A percentile compares a stretch with the other conserved stretches of the same genome.
phyloP scores from a whole-genome alignment of 2,329 filamentous ascomycete species.

The Xylogone sp. region DNA sequence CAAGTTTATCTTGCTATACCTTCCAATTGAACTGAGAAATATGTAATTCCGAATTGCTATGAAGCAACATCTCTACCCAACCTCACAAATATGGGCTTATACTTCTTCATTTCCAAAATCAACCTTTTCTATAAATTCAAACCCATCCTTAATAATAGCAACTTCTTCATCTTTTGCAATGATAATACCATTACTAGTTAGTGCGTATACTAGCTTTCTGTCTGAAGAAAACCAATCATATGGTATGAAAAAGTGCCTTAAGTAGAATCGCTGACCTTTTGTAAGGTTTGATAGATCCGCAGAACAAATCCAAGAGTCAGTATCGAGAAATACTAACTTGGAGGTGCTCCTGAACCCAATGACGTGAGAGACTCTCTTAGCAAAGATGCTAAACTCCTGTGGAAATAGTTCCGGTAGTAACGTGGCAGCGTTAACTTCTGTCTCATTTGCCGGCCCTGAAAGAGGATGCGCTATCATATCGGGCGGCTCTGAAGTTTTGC shows the following conservation, averaged over 20 bases:
- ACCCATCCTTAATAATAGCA: conserved; percentile 23
- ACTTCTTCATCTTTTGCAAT: conserved; percentile 22
- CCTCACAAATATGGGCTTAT: too few relatives aligned
- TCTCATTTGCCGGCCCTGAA: too few relatives aligned
- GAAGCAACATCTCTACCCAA: too few relatives aligned
- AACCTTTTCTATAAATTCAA: conserved; percentile 23
- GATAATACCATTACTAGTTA: conserved; percentile 20
- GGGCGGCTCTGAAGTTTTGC: neutral
- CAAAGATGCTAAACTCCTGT: conserved; percentile 11
- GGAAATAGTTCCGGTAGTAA: conserved; percentile 1
- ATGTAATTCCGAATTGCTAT: too few relatives aligned
- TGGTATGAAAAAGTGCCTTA: conserved; percentile 30
- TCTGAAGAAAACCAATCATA: conserved; percentile 28
- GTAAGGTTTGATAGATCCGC: conserved; percentile 11
- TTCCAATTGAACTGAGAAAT: too few relatives aligned
- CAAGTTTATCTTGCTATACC: too few relatives aligned
- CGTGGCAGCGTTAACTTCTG: too few relatives aligned
- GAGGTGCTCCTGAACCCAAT: conserved; percentile 17
- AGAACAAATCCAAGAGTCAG: conserved; percentile 26
- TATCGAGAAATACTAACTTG: conserved; percentile 25
- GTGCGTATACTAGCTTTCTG: conserved; percentile 14
- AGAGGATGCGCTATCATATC: too few relatives aligned
- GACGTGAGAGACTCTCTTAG: conserved; percentile 15
- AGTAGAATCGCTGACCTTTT: conserved; percentile 11
- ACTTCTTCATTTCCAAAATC: too few relatives aligned